These are phyloP conservation scores for Calonectria hawksworthii DNA, from an alignment of 2,329 filamentous ascomycete species.

Conservation along the genomic window DNA sequence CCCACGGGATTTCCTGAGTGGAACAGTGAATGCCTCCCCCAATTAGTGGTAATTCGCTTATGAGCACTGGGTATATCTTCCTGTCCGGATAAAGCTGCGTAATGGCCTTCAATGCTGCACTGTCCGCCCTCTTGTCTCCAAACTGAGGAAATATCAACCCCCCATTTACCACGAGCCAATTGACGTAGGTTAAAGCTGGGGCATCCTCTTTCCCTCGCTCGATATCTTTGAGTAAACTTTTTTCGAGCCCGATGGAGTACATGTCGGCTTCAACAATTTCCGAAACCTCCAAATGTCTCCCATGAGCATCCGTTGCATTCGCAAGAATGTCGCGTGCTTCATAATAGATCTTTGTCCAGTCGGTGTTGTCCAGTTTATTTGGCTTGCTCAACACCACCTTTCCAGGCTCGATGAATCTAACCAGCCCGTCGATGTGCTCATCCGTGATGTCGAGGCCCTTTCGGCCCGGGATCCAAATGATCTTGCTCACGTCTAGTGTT, in stretches of 20 bases:
- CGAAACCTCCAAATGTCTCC: constrained; percentile 35
- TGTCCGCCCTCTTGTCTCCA: constrained; percentile 40
- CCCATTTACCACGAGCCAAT: constrained; percentile 47
- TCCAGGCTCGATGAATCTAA: constrained; percentile 43
- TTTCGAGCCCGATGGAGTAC: background rate
- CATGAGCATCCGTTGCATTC: constrained; percentile 35
- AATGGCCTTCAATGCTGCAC: constrained; percentile 36
- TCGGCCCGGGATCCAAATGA: constrained; percentile 48
- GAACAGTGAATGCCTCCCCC: constrained; percentile 28
- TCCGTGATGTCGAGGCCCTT: constrained; percentile 44
- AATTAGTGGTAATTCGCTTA: constrained; percentile 15
- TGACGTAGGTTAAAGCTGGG: constrained; percentile 34
- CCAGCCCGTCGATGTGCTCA: constrained; percentile 47
- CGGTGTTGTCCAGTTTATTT: constrained; percentile 2
- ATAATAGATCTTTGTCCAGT: constrained; percentile 35
- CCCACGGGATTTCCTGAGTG: constrained; percentile 20
- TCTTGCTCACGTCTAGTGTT: constrained; percentile 42
- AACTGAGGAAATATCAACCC: constrained; percentile 48
- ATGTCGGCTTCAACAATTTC: constrained; percentile 24
- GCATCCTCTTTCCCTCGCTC: background rate
- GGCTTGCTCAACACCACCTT: constrained; percentile 41
- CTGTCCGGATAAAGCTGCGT: constrained; percentile 27
- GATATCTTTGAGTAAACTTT: background rate
- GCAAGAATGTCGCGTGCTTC: constrained; percentile 39
- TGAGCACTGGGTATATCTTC: constrained; percentile 30